These are phyloP conservation scores for Rosa rugosa DNA, from an alignment of 306 rosid genomes.

Conservation along the genomic window DNA sequence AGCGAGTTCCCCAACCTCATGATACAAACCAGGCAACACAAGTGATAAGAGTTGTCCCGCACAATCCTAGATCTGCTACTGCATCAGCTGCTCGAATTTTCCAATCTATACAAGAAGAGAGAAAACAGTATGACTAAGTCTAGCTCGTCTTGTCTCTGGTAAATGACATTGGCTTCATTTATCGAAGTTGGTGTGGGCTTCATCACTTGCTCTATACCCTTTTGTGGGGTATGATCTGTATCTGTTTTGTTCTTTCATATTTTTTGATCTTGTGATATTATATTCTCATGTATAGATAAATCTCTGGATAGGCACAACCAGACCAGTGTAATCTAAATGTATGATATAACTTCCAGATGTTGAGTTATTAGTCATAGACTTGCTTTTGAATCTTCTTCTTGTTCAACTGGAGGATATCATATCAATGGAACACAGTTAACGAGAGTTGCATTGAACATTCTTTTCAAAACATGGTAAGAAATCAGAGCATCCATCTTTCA, in stretches of 20 bases:
- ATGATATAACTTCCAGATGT: conserved; percentile 2
- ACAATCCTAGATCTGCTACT: conserved; percentile 75
- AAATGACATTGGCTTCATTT: not conserved
- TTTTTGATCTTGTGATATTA: conserved; percentile 1
- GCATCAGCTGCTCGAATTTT: conserved; percentile 95
- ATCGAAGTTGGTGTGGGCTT: not conserved
- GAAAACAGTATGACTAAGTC: conserved; percentile 52
- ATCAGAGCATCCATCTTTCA: conserved; percentile 13
- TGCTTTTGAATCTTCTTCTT: not conserved
- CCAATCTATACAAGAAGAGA: conserved; percentile 87
- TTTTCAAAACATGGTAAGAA: conserved; percentile 11
- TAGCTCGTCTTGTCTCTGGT: not conserved
- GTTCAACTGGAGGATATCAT: not conserved
- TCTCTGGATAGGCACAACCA: conserved; percentile 11
- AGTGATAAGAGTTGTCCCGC: conserved; percentile 90
- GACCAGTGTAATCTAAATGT: conserved; percentile 23
- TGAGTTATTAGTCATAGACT: not conserved
- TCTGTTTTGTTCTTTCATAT: not conserved
- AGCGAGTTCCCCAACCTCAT: conserved; percentile 46
- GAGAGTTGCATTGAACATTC: not conserved
- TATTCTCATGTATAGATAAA: conserved; percentile 13
- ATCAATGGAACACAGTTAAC: not conserved
- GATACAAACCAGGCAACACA: conserved; percentile 44
- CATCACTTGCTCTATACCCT: not conserved
- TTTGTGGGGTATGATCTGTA: not conserved